Conservation (phyloP, 192 early-diverging fungal genomes). For the Umbelopsis vinacea region DNA sequence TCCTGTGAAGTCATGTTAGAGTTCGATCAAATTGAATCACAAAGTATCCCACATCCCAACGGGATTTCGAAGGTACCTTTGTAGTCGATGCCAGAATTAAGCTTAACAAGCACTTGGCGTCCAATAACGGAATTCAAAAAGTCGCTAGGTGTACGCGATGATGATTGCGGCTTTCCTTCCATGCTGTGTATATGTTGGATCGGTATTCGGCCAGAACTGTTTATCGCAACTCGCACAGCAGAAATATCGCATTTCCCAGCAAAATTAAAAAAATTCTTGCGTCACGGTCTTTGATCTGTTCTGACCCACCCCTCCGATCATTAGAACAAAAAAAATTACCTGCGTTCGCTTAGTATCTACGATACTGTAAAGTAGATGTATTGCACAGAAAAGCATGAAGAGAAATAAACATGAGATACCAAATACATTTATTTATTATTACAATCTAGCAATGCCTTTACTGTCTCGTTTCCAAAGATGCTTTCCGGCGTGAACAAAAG, state of each 20-base stretch:
- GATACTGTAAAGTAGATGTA: too few species aligned
- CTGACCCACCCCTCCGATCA: too few species aligned
- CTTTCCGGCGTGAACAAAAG: conserved; percentile 35
- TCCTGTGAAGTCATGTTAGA: conserved; percentile 46
- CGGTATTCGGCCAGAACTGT: background rate
- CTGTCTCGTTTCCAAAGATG: conserved; percentile 26
- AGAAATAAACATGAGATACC: too few species aligned
- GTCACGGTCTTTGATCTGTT: too few species aligned
- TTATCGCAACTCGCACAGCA: background rate
- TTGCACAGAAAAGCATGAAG: too few species aligned
- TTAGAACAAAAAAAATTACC: too few species aligned
- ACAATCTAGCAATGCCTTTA: conserved; percentile 30
- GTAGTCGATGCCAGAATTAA: conserved; percentile 97
- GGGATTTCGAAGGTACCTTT: conserved; percentile 61
- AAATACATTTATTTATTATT: background rate
- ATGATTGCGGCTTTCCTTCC: background rate
- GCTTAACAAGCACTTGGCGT: conserved; percentile 83
- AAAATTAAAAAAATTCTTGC: too few species aligned
- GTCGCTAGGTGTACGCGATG: conserved; percentile 76
- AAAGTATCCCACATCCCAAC: background rate
- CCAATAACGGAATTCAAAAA: conserved; percentile 89
- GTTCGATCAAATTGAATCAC: background rate
- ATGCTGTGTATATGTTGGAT: background rate
- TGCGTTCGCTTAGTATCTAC: too few species aligned
- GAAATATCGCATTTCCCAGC: too few species aligned